Percentiles rank a stretch among this genome's conserved stretches.
Evolutionary conservation across 495 filamentous ascomycete species (phyloP).

Genomic region (Copromyces sp.): DNA sequence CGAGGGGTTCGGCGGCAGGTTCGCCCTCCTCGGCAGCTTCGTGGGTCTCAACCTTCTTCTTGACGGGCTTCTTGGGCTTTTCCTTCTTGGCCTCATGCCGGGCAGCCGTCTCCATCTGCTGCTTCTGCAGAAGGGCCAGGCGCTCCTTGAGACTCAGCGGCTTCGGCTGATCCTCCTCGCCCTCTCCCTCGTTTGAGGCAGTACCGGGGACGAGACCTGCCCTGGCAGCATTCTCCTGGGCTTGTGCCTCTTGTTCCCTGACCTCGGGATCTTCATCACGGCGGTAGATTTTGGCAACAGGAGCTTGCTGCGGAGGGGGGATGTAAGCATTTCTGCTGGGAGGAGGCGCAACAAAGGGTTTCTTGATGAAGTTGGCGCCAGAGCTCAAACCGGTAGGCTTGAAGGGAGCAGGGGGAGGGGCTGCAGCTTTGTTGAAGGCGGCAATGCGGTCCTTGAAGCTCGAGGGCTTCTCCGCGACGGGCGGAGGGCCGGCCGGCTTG

Average conservation of each 20-base stretch:
- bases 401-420: slow-evolving; percentile 76
- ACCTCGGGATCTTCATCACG: slow-evolving; percentile 86
- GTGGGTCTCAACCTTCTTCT: slow-evolving; percentile 62
- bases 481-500: slow-evolving; percentile 45
- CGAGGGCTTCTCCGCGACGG: slow-evolving; percentile 71
- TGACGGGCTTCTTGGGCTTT: slow-evolving; percentile 71
- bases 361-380: slow-evolving; percentile 74
- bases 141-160: slow-evolving; percentile 87
- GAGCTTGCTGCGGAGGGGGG: slow-evolving; percentile 52
- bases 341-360: slow-evolving; percentile 94
- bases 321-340: slow-evolving; percentile 90
- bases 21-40: slow-evolving; percentile 30
- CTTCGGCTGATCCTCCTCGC: slow-evolving; percentile 68
- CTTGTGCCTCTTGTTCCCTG: slow-evolving; percentile 51
- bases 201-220: slow-evolving; percentile 44
- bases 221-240: slow-evolving; percentile 45
- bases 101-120: slow-evolving; percentile 77
- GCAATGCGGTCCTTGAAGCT: slow-evolving; percentile 94
- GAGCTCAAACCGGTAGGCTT: slow-evolving; percentile 59
- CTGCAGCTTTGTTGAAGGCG: slow-evolving; percentile 86
- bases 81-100: slow-evolving; percentile 82
- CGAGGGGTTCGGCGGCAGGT: slow-evolving; percentile 27
- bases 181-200: slow-evolving; percentile 29
- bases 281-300: slow-evolving; percentile 66
- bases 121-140: slow-evolving; percentile 86